Conservation (phyloP, 163 green algal species). For the Scenedesmus sp. region DNA sequence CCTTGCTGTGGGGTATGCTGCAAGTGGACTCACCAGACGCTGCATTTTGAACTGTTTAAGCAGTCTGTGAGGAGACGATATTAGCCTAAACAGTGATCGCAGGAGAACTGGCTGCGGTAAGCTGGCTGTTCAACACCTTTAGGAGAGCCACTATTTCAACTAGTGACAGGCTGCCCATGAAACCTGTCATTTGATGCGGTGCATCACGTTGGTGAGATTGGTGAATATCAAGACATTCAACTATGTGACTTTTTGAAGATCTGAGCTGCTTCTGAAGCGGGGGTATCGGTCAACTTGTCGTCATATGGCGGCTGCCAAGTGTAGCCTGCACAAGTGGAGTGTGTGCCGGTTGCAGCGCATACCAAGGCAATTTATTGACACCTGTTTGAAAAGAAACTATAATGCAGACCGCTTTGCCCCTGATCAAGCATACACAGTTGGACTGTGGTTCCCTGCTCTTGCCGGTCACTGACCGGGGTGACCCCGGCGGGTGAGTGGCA, state of each 20-base stretch:
- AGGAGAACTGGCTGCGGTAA: not conserved
- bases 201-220: not conserved
- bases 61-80: not conserved
- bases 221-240: not conserved
- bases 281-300: not conserved
- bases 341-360: not conserved
- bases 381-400: not conserved
- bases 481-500: not conserved
- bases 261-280: not conserved
- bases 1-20: constrained; percentile 75
- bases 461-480: not conserved
- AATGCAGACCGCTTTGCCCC: too few relatives aligned
- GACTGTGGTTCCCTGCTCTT: not conserved
- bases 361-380: too few relatives aligned
- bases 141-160: not conserved
- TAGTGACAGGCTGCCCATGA: constrained; percentile 2
- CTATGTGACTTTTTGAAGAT: not conserved
- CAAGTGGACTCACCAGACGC: constrained; percentile 90
- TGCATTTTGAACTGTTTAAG: constrained; percentile 88
- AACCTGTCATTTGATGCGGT: not conserved
- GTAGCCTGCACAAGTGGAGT: not conserved
- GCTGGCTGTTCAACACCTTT: not conserved
- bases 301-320: not conserved
- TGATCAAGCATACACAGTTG: not conserved
- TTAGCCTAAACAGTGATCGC: not conserved